A percentile compares a stretch with the other conserved stretches of the same genome.
Conservation (phyloP, 768 basidiomycete genomes). For the Tylopilus rubrobrunneus region DNA sequence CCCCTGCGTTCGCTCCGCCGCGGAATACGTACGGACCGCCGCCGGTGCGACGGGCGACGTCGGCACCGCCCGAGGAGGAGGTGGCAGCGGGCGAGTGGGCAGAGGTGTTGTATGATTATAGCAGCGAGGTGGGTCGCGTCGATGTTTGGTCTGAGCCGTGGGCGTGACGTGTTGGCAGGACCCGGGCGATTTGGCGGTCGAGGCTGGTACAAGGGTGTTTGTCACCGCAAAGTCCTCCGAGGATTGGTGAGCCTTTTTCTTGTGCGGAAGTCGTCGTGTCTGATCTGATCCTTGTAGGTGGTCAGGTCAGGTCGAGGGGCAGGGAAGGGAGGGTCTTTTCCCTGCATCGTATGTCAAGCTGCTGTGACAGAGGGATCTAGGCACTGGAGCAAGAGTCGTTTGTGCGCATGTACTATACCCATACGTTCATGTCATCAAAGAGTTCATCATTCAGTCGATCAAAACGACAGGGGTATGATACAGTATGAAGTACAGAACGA, state of each 20-base stretch:
- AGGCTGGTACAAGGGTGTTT: conserved; percentile 54
- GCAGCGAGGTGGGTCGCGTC: conserved; percentile 45
- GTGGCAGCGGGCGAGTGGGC: conserved; percentile 65
- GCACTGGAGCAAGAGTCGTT: no score
- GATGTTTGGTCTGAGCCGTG: background rate
- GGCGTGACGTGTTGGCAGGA: conserved; percentile 42
- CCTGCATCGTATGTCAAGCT: conserved; percentile 67
- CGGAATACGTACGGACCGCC: conserved; percentile 51
- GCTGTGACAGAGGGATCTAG: conserved; percentile 35
- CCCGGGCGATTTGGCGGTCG: conserved; percentile 59
- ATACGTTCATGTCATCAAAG: conserved; percentile 4
- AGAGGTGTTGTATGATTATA: conserved; percentile 73
- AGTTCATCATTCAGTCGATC: conserved; percentile 17
- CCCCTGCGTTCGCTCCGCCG: conserved; percentile 38
- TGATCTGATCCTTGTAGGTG: conserved; percentile 44
- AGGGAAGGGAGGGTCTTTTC: conserved; percentile 56
- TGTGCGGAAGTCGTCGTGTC: background rate
- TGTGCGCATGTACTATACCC: background rate
- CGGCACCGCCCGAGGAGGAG: conserved; percentile 25
- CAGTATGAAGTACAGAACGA: conserved; percentile 31
- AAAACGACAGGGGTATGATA: conserved; percentile 27
- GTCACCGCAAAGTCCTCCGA: conserved; percentile 65
- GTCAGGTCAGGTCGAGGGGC: conserved; percentile 60
- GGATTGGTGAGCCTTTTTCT: conserved; percentile 56
- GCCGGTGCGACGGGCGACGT: conserved; percentile 28